These are phyloP conservation scores for Biscogniauxia sp. DNA, from an alignment of 2,329 filamentous ascomycete species.

Conservation along the genomic window DNA sequence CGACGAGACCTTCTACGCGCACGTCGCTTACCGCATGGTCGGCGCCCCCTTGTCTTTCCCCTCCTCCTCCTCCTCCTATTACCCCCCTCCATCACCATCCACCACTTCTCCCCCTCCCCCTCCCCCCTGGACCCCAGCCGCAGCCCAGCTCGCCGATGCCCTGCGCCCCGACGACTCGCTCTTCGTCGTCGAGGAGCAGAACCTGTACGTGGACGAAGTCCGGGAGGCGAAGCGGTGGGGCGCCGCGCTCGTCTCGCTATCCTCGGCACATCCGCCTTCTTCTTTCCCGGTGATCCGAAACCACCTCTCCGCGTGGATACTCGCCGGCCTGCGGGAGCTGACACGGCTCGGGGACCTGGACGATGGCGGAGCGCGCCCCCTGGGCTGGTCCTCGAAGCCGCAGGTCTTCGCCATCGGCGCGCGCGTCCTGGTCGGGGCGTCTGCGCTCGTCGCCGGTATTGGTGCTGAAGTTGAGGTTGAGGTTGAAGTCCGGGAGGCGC, in stretches of 20 bases:
- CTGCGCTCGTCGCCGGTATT: slow-evolving; percentile 32
- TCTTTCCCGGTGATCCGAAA: slow-evolving; percentile 18
- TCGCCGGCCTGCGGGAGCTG: slow-evolving; percentile 47
- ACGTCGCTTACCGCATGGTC: slow-evolving; percentile 43
- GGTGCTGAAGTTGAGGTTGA: no score
- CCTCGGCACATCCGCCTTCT: slow-evolving; percentile 7
- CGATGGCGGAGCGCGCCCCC: slow-evolving; percentile 50
- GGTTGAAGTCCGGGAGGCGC: slow-evolving; percentile 8
- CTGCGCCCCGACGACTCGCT: slow-evolving; percentile 63
- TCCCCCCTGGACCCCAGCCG: slow-evolving; percentile 26
- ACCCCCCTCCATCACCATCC: no score
- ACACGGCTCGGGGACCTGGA: slow-evolving; percentile 21
- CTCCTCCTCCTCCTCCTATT: no score
- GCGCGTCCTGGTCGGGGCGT: slow-evolving; percentile 42
- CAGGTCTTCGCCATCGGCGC: slow-evolving; percentile 63
- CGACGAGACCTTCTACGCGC: slow-evolving; percentile 36
- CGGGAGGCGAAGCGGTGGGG: slow-evolving; percentile 72
- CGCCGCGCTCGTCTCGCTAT: slow-evolving; percentile 39
- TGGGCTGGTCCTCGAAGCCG: slow-evolving; percentile 71
- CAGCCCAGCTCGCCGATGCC: slow-evolving; percentile 42
- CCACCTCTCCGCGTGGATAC: slow-evolving; percentile 46
- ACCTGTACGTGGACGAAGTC: slow-evolving; percentile 85
- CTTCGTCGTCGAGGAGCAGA: slow-evolving; percentile 89
- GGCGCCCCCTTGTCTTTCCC: slow-evolving; percentile 27
- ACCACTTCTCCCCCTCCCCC: no score